Conservation (phyloP, 306 rosid species). For the Malus sylvestris region DNA sequence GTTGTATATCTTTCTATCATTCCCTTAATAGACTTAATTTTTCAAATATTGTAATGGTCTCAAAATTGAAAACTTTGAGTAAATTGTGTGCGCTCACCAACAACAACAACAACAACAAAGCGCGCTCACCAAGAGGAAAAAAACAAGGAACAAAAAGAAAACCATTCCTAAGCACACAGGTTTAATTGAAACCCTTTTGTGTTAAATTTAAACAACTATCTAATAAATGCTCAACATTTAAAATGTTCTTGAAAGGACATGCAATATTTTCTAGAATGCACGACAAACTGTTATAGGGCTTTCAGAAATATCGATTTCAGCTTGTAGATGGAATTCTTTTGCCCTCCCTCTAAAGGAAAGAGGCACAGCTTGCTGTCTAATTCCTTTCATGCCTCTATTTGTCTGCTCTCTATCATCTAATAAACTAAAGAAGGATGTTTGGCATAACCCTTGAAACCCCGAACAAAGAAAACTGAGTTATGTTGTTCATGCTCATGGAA, state of each 20-base stretch:
- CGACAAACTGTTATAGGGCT: too few relatives aligned
- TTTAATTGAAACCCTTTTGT: neutral
- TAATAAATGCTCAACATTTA: neutral
- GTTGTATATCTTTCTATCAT: slow-evolving; percentile 3
- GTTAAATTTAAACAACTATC: neutral
- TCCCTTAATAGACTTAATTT: neutral
- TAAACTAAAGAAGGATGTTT: neutral
- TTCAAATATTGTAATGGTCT: neutral
- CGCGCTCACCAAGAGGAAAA: neutral
- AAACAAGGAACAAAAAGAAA: neutral
- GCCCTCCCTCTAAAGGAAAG: neutral
- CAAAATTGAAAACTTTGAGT: too few relatives aligned
- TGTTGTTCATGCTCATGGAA: neutral
- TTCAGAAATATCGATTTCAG: too few relatives aligned
- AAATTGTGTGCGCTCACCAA: neutral
- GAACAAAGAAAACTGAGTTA: neutral
- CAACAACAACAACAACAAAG: too few relatives aligned
- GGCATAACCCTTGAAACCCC: neutral
- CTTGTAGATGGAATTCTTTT: neutral
- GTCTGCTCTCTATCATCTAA: neutral
- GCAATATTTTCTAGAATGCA: neutral
- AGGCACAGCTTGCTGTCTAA: neutral
- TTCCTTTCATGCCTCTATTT: neutral
- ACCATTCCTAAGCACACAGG: neutral
- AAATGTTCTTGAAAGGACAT: neutral